Conservation (phyloP, 2,329 filamentous ascomycete genomes). For the Pseudogymnoascus sp. region DNA sequence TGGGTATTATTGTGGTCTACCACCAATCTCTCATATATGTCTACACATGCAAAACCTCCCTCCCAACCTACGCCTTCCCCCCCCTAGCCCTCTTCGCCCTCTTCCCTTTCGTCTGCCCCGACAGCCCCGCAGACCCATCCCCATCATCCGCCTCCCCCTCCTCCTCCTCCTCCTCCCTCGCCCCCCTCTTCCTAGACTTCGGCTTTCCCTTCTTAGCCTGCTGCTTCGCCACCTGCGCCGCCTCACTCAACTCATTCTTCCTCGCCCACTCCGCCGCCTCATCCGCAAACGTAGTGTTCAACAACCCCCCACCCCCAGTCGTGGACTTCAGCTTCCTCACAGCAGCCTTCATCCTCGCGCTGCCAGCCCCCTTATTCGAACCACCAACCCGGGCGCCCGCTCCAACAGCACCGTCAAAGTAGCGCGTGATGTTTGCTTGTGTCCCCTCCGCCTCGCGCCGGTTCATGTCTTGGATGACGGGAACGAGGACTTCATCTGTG, state of each 20-base stretch:
- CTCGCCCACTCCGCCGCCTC: slow-evolving; percentile 25
- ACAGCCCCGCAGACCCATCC: neutral
- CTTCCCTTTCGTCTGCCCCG: slow-evolving; percentile 4
- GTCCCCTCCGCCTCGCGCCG: slow-evolving; percentile 79
- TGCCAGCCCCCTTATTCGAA: slow-evolving; percentile 47
- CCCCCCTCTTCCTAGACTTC: slow-evolving; percentile 13
- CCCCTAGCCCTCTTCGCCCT: neutral
- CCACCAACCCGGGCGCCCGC: slow-evolving; percentile 61
- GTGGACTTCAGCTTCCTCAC: slow-evolving; percentile 57
- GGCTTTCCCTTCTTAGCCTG: slow-evolving; percentile 13
- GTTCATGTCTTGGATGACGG: slow-evolving; percentile 95
- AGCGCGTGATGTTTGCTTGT: slow-evolving; percentile 92
- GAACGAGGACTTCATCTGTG: slow-evolving; percentile 91
- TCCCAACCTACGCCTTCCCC: neutral
- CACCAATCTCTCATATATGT: slow-evolving; percentile 13
- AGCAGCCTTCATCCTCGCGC: slow-evolving; percentile 69
- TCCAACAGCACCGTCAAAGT: slow-evolving; percentile 69
- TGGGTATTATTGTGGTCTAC: slow-evolving; percentile 9
- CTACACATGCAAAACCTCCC: slow-evolving; percentile 5
- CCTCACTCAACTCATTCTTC: slow-evolving; percentile 25
- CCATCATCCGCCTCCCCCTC: slow-evolving; percentile 4
- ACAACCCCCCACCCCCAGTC: slow-evolving; percentile 14
- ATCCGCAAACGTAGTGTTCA: slow-evolving; percentile 23
- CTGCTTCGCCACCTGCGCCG: slow-evolving; percentile 18
- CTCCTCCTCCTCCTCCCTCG: neutral